Base-by-base conservation (phyloP, 352 stramenopile genomes). In the Peronosclerospora sorghi region DNA sequence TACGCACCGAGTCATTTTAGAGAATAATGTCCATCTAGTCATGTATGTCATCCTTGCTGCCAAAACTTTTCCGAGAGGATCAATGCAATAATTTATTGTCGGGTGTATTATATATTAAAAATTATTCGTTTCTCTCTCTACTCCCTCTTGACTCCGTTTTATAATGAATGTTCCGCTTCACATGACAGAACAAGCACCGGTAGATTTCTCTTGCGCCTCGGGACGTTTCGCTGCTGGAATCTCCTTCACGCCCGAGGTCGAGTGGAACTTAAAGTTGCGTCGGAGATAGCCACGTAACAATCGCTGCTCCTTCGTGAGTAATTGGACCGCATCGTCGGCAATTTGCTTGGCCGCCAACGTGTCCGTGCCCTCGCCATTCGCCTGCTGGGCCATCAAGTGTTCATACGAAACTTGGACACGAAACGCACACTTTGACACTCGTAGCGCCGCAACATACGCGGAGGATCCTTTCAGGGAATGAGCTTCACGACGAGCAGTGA, bases 401-500 rank as follows among this genome's bases (percentile, higher is more conserved):
- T 91, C 78, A 19, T 67, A 83, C 1, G 74, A 69, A 18, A 86
- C 47, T 59, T 91, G 78, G 3, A 87, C 73, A 14, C 78, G 78
- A 65, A 82, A 91, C 5, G 78, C 75, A 4, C 70, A 62, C 48
- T 85, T 88, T 13, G 75, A 88, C 17, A 91, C 65, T 1, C 78
- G 68, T 8, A 85, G 60, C 2, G 78, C 78, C 12, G 78, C 78
- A 0, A 82, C 78, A 36, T 91, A 91, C n/a, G 78, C 73, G 1
- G 78, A 86, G 1, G 75, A 86, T 1, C 78, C 78, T 39, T 91
- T 91, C 12, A 91, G 52, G 10, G 78, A 87, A 56, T 91, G 78
- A 8, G 73, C 63, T 59, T 91, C 78, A 10, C 78, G 69, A 8
- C 71, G 60, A 24, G 79, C 59, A 18, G 73, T 45, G 2, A 44